A percentile compares a stretch with the other conserved stretches of the same genome.
Conservation (phyloP, 352 stramenopile genomes). For the Globisporangium emineosum region DNA sequence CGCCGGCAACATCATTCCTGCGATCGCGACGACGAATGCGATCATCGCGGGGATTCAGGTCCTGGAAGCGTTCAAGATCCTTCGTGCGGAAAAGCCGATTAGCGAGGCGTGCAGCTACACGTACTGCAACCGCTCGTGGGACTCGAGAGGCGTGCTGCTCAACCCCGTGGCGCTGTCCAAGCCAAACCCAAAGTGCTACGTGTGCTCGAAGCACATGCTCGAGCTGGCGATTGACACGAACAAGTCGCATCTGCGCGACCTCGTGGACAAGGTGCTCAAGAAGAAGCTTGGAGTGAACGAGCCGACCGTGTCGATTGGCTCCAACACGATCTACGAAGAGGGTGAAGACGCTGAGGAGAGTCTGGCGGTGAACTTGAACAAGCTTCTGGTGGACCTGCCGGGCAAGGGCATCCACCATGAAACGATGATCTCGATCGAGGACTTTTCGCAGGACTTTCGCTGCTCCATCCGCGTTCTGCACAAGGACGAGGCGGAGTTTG, state of each 20-base stretch:
- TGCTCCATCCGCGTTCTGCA: slow-evolving; percentile 83
- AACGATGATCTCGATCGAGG: slow-evolving; percentile 91
- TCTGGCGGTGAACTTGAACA: slow-evolving; percentile 85
- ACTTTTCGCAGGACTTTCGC: slow-evolving; percentile 95
- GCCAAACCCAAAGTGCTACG: slow-evolving; percentile 95
- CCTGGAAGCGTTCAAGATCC: slow-evolving; percentile 81
- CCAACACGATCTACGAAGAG: slow-evolving; percentile 94
- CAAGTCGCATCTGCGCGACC: slow-evolving; percentile 69
- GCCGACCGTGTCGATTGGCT: slow-evolving; percentile 81
- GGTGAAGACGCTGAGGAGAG: slow-evolving; percentile 89
- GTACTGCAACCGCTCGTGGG: slow-evolving; percentile 92
- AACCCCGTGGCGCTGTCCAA: slow-evolving; percentile 86
- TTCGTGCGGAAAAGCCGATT: slow-evolving; percentile 61
- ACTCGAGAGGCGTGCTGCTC: slow-evolving; percentile 90
- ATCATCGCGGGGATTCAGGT: slow-evolving; percentile 97
- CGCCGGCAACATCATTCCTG: slow-evolving; percentile 99
- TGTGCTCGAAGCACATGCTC: slow-evolving; percentile 93
- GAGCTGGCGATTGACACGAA: slow-evolving; percentile 90
- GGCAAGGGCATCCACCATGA: slow-evolving; percentile 92
- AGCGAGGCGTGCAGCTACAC: slow-evolving; percentile 89
- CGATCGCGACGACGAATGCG: slow-evolving; percentile 99
- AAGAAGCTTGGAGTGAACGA: slow-evolving; percentile 89
- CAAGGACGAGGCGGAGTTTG: slow-evolving; percentile 53
- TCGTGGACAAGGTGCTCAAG: slow-evolving; percentile 84
- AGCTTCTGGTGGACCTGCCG: slow-evolving; percentile 86